Evolutionary conservation across 306 rosid genomes (phyloP).

Genomic region (Adenanthera pavonina): DNA sequence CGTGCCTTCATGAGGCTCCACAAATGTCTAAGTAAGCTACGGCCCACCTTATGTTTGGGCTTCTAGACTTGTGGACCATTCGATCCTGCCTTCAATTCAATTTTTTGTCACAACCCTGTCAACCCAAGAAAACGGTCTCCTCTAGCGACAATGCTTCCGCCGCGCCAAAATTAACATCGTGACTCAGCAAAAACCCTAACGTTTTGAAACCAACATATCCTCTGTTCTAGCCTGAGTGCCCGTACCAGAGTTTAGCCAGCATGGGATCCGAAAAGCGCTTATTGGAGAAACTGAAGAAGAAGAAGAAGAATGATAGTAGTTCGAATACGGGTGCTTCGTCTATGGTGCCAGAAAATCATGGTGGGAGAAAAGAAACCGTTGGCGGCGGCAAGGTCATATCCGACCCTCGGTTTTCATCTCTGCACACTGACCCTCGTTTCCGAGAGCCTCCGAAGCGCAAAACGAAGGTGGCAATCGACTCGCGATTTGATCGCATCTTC

Average conservation of each 20-base stretch:
- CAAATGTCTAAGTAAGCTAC: no score
- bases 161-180: neutral
- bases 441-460: slow-evolving; percentile 67
- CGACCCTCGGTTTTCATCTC: slow-evolving; percentile 63
- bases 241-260: neutral
- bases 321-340: neutral
- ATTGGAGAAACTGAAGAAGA: neutral
- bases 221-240: neutral
- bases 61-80: neutral
- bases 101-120: neutral
- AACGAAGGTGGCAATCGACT: slow-evolving; percentile 73
- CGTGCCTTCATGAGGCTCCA: no score
- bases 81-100: neutral
- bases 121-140: neutral
- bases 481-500: slow-evolving; percentile 74
- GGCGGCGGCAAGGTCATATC: slow-evolving; percentile 49
- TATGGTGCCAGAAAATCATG: neutral
- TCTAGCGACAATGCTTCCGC: neutral
- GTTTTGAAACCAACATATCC: neutral
- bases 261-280: slow-evolving; percentile 27
- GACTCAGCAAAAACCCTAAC: neutral
- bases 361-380: neutral
- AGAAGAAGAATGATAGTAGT: neutral
- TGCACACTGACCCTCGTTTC: slow-evolving; percentile 87
- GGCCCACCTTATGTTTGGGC: neutral